Conservation (phyloP, 441 rosid species). For the Adansonia gregorii region DNA sequence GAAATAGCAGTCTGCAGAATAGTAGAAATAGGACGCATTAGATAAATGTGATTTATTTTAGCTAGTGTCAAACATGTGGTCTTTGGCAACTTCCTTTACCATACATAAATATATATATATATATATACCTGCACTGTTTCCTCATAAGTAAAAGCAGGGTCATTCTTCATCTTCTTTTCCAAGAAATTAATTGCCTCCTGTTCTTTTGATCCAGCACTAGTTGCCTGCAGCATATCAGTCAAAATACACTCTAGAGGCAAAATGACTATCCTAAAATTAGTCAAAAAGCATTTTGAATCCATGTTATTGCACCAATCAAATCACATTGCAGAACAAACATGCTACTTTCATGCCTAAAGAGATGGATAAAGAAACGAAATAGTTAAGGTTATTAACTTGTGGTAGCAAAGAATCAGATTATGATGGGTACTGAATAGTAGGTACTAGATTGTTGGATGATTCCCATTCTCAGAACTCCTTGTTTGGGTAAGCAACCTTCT, state of each 20-base stretch:
- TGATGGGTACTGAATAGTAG: not conserved
- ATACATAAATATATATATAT: not conserved
- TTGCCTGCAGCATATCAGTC: slow-evolving; percentile 58
- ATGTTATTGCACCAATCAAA: not conserved
- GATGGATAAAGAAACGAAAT: not conserved
- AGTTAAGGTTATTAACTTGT: not conserved
- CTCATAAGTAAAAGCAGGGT: slow-evolving; percentile 75
- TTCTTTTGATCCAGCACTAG: slow-evolving; percentile 96
- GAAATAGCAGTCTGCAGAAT: slow-evolving; percentile 78
- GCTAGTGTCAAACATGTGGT: not conserved
- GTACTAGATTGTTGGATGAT: not conserved
- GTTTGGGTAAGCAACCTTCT: not conserved
- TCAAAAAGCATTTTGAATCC: slow-evolving; percentile 2
- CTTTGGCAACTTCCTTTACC: not conserved
- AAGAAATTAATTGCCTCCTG: slow-evolving; percentile 98
- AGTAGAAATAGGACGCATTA: slow-evolving; percentile 20
- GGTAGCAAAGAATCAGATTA: not conserved
- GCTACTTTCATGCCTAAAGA: not conserved
- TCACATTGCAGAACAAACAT: not conserved
- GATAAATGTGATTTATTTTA: not conserved
- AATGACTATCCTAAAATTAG: not conserved
- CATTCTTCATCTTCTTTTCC: slow-evolving; percentile 98
- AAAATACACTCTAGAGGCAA: not conserved
- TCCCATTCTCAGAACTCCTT: not conserved
- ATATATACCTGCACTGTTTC: slow-evolving; percentile 89